Evolutionary conservation across 352 stramenopile genomes (phyloP).

Genomic region (Poterioochromonas sp.): DNA sequence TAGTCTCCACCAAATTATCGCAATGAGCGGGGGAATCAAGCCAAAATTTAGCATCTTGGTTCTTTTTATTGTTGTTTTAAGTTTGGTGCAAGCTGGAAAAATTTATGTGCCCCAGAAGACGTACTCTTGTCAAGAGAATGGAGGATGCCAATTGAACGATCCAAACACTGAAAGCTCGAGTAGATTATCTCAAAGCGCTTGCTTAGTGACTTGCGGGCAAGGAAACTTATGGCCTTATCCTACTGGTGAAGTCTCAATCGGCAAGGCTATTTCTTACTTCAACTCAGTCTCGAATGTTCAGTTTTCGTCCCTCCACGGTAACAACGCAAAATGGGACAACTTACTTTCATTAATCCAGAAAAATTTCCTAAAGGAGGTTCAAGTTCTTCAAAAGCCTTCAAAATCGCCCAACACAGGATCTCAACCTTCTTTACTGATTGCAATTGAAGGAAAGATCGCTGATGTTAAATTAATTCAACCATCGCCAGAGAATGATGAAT

Average conservation of each 20-base stretch:
- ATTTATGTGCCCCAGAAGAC: too few species aligned
- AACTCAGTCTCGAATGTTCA: background rate
- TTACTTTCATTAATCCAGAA: background rate
- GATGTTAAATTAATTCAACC: background rate
- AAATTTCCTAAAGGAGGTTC: background rate
- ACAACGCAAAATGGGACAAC: too few species aligned
- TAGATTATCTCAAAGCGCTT: background rate
- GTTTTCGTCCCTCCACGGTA: too few species aligned
- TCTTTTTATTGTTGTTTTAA: too few species aligned
- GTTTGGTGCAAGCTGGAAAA: too few species aligned
- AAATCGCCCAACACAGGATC: too few species aligned
- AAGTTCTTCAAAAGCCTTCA: too few species aligned
- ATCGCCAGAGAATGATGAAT: background rate
- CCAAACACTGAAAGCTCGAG: background rate
- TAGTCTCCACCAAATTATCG: too few species aligned
- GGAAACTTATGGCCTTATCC: background rate
- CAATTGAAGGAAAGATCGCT: background rate
- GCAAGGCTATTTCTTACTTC: background rate
- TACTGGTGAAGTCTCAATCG: background rate
- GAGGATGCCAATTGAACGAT: background rate
- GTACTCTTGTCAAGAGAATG: background rate
- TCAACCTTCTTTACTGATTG: background rate
- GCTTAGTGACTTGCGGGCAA: background rate
- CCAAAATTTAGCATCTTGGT: too few species aligned
- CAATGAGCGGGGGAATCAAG: too few species aligned